phyloP scores from a whole-genome alignment of 305 asterid species.

The Fraxinus albicans region DNA sequence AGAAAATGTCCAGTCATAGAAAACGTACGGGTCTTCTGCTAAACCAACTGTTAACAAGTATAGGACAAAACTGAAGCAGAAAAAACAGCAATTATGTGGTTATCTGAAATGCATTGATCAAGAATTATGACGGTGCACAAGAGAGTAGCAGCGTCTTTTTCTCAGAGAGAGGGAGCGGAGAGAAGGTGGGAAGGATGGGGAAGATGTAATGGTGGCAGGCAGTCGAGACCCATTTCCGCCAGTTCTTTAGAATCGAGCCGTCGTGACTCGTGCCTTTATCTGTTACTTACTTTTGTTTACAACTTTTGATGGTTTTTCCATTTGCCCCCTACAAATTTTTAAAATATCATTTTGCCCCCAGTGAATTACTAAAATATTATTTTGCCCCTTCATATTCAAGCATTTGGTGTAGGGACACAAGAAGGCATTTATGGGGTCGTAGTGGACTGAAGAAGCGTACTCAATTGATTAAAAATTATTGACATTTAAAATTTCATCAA shows the following conservation, averaged over 20 bases:
- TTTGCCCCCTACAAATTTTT: neutral
- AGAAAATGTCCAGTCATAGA: slow-evolving; percentile 79
- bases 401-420: neutral
- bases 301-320: neutral
- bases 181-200: neutral
- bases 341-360: neutral
- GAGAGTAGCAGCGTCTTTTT: neutral
- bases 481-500: too few relatives aligned
- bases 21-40: slow-evolving; percentile 67
- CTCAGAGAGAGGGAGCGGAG: slow-evolving; percentile 1
- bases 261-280: neutral
- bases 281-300: neutral
- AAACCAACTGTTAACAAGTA: slow-evolving; percentile 36
- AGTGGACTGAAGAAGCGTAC: too few relatives aligned
- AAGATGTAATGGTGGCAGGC: slow-evolving; percentile 8
- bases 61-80: slow-evolving; percentile 37
- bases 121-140: slow-evolving; percentile 21
- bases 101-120: slow-evolving; percentile 52
- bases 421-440: neutral
- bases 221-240: neutral
- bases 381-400: neutral
- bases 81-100: slow-evolving; percentile 29
- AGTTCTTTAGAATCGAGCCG: slow-evolving; percentile 36
- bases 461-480: too few relatives aligned
- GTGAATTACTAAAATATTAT: neutral